phyloP scores from a whole-genome alignment of 495 filamentous ascomycete genomes.

The Niebla homalea region DNA sequence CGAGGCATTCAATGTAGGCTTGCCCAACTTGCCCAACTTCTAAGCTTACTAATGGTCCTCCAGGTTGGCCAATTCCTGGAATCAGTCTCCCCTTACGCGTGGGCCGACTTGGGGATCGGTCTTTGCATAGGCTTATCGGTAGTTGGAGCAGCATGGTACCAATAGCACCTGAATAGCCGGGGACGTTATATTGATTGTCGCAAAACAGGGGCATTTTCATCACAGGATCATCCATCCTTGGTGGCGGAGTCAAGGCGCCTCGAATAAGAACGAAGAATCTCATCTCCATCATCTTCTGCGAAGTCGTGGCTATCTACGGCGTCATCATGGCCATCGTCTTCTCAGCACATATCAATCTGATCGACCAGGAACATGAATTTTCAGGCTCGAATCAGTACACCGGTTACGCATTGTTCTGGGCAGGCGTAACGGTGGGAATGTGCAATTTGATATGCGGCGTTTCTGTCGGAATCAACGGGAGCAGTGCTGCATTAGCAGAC shows the following conservation, averaged over 20 bases:
- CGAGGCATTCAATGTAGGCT: conserved; percentile 85
- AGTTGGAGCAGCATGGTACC: conserved; percentile 93
- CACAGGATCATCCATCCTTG: conserved; percentile 95
- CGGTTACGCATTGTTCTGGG: conserved; percentile 95
- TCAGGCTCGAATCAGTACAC: conserved; percentile 73
- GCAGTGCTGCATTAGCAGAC: conserved; percentile 89
- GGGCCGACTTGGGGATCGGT: conserved; percentile 81
- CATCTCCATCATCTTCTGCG: conserved; percentile 99
- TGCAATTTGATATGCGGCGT: conserved; percentile 96
- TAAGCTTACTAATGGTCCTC: conserved; percentile 16
- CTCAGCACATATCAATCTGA: conserved; percentile 62
- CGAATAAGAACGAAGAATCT: conserved; percentile 98
- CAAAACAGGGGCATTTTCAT: conserved; percentile 90
- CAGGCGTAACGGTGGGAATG: conserved; percentile 79
- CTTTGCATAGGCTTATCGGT: conserved; percentile 93
- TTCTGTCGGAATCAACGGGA: conserved; percentile 94
- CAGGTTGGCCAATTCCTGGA: conserved; percentile 92
- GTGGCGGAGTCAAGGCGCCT: conserved; percentile 88
- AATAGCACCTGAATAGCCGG: conserved; percentile 1
- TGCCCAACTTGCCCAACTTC: background rate
- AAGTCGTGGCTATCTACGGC: conserved; percentile 99
- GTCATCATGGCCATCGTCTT: conserved; percentile 99
- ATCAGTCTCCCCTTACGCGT: conserved; percentile 83
- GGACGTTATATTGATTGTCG: background rate
- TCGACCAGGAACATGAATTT: conserved; percentile 39